phyloP scores from a whole-genome alignment of 2,329 filamentous ascomycete species.

The Fusarium haematococcum region DNA sequence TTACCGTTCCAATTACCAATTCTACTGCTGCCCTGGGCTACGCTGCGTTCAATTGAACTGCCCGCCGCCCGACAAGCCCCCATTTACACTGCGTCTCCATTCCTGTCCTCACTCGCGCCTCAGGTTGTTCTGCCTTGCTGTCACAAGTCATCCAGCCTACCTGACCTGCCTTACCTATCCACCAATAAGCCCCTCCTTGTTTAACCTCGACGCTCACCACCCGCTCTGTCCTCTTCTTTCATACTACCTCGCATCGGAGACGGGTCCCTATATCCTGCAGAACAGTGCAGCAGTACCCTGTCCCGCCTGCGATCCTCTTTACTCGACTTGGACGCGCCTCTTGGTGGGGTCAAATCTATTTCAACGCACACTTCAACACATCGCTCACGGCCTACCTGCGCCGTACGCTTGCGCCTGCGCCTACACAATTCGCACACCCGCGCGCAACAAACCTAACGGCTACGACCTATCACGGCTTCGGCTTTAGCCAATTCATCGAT shows the following conservation, averaged over 20 bases:
- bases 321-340: slow-evolving; percentile 10
- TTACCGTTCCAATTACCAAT: slow-evolving; percentile 9
- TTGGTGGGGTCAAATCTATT: slow-evolving; percentile 33
- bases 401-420: slow-evolving; percentile 33
- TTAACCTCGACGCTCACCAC: slow-evolving; percentile 11
- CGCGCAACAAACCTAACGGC: slow-evolving; percentile 14
- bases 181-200: slow-evolving; percentile 17
- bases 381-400: slow-evolving; percentile 29
- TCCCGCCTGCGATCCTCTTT: slow-evolving; percentile 8
- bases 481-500: slow-evolving; percentile 12
- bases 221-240: slow-evolving; percentile 2
- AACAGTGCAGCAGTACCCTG: slow-evolving; percentile 11
- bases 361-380: slow-evolving; percentile 20
- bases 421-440: slow-evolving; percentile 16
- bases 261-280: slow-evolving; percentile 23
- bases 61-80: slow-evolving; percentile 2
- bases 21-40: slow-evolving; percentile 16
- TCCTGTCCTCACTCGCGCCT: slow-evolving; percentile 19
- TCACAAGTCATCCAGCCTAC: slow-evolving; percentile 5
- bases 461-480: slow-evolving; percentile 8
- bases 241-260: slow-evolving; percentile 8
- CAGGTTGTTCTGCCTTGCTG: slow-evolving; percentile 27
- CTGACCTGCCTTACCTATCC: slow-evolving; percentile 3
- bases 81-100: not conserved
- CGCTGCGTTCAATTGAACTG: slow-evolving; percentile 30